Evolutionary conservation across 108 stramenopile species (phyloP), one percentile per base, ranked within the genome.

Genomic region (Cyclostephanos invisitatus): DNA sequence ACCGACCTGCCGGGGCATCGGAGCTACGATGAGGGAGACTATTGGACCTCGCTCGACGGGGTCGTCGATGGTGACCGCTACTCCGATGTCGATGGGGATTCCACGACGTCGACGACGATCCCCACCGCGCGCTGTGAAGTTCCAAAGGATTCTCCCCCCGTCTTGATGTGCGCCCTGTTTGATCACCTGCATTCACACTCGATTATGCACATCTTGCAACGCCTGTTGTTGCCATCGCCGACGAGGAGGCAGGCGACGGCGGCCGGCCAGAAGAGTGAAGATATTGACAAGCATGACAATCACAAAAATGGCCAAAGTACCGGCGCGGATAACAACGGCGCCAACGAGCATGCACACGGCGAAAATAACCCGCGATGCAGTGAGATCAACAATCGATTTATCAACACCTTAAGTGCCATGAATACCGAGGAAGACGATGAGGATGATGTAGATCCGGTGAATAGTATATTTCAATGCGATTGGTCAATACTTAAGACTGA

Each of bases 201-300:
- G 35, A 86, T 98, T 9, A 92, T 96, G 93, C 96, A 97, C 75
- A 91, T 98, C 60, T 87, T 94, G 14, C 93, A 97, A 81, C 80
- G 93, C 29, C 76, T 98, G 12, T 61, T 98, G 67, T 46, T 96
- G 67, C 97, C 97, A 17, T 86, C 91, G 62, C 85, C 78, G 5
- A 81, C 82, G 22, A 47, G 81, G 20, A 68, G 44, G 77, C 85
- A 56, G 65, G 47, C 40, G 65, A 27, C 29, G 29, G 29, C 29
- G 29, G 3, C 29, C 17, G 38, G 18, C 51, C 50, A 66, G 74
- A 55, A 72, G 75, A 25, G 22, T 53, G 35, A 17, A 9, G 62
- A 11, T 7, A 14, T 59, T 15, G 29, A 2, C 28, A 28, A 29
- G 7, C 56, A 29, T 29, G 27, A 17, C 27, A 17, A 25, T 28